Evolutionary conservation across 2,329 filamentous ascomycete species (phyloP), one percentile per base, ranked within the genome.

Genomic region (Helminthosporium solani): DNA sequence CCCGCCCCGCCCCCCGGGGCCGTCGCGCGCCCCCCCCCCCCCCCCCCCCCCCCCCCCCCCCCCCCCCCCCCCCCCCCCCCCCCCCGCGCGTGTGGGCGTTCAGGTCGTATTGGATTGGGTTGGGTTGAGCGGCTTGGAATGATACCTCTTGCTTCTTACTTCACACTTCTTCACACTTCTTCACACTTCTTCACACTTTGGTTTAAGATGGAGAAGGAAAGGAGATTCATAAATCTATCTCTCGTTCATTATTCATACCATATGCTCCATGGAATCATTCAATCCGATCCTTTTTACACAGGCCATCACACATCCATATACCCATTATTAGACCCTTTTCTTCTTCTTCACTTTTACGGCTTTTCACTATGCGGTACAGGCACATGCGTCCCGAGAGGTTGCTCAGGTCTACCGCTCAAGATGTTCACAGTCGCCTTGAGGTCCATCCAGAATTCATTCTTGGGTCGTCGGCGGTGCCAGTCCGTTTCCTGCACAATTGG

Each of bases 391-490:
- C 9, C 28, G 14, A 12, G 28, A 12, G n/a, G 12, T 4, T 23
- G 33, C n/a, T 25, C 23, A 9, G 50, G 51, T 15, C 53, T 46
- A 6, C 90, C 92, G 40, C 86, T 88, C 25, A 99, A 74, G 27
- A 90, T 86, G 68, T 99, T 88, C 2, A 96, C 91, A 21, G 90
- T 83, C 40, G 85, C 78, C 72, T 90, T 88, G 70, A 96, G 76
- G 40, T 78, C 78, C 60, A 88, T 76, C 94, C 94, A 99, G 76
- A 90, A 91, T 57, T 94, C 88, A 44, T 83, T 74, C 73, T 84
- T 88, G 37, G 94, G 92, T 40, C 94, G 79, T 40, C 94, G 80
- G 70, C 95, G 90, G 55, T 84, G 82, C 94, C 94, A 99, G 74
- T 99, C 92, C 3, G 94, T 97, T 63, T 91, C 88, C 19, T n/a